Base-by-base conservation (phyloP, 176 grass and related monocot genomes). In the Oryza brachyantha region DNA sequence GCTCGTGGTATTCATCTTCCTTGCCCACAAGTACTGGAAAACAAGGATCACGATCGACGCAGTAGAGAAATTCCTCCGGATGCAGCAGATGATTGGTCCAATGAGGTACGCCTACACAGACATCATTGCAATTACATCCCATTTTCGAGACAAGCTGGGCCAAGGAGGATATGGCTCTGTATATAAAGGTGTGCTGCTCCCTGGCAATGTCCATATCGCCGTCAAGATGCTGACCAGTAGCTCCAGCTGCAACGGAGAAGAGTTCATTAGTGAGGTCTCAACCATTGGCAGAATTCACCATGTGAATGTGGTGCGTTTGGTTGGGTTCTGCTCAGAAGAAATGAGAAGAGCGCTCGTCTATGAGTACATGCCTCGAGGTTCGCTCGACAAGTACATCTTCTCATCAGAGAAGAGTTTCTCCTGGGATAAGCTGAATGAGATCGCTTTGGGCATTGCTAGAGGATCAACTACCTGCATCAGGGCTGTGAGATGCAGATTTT, bases 281-380 rank as follows among this genome's bases (percentile, higher is more conserved):
- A 93, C 87, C 17, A 81, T 93, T 1, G 84, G 88, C 7, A 85
- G 38, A 12, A 85, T 93, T 17, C 84, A 93, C 66, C 91, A 93
- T 2, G 22, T 84, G 1, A 88, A 93, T 31, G 68, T 93, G 8
- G 78, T 88, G 0, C 50, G 46, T 24, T 60, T 88, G 0, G 2
- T 88, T 0, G 88, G 88, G 0, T 93, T 87, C 26, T 90, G 79
- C 37, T 78, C 82, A 0, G 91, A 93, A 12, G 75, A 86, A 48
- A 70, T 24, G 17, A 83, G 42, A 0, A 68, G 78, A n/a, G 78
- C 84, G 5, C 72, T 87, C 0, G 31, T 92, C 0, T 92, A 92
- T 2, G 85, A 88, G 52, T 92, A 61, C 38, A 89, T 89, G 90
- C 86, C 86, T 0, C 1, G 13, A 31, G 90, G 86, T 3, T 89